A percentile compares a stretch with the other conserved stretches of the same genome.
phyloP scores from a whole-genome alignment of 495 filamentous ascomycete genomes.

The Tuber microsphaerosporum region DNA sequence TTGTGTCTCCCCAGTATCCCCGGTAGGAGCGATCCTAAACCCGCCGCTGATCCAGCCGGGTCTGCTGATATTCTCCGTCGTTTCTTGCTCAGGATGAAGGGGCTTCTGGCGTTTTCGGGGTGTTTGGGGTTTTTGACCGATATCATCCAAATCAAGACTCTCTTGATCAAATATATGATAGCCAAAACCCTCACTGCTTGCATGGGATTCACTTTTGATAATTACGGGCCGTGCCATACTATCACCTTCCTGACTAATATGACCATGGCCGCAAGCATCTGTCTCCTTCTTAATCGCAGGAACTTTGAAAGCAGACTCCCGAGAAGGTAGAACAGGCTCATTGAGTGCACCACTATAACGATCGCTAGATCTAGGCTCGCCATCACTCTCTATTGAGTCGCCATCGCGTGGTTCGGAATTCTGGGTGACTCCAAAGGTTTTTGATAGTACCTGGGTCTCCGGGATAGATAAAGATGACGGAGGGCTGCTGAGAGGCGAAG shows the following conservation, averaged over 20 bases:
- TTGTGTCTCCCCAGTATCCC: conserved; percentile 13
- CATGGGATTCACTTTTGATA: conserved; percentile 37
- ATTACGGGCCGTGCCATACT: conserved; percentile 19
- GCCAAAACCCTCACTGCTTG: conserved; percentile 29
- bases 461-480: conserved; percentile 14
- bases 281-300: conserved; percentile 17
- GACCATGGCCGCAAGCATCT: neutral
- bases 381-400: conserved; percentile 23
- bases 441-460: conserved; percentile 15
- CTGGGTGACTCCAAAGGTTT: neutral
- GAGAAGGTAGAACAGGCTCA: neutral
- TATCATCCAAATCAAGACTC: conserved; percentile 70
- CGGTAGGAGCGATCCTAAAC: conserved; percentile 17
- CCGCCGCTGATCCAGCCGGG: conserved; percentile 27
- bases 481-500: conserved; percentile 1
- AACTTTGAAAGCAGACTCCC: conserved; percentile 1
- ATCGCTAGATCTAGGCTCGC: neutral
- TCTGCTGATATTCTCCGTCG: conserved; percentile 13
- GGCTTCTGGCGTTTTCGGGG: conserved; percentile 50
- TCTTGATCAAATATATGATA: conserved; percentile 43
- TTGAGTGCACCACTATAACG: neutral
- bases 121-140: conserved; percentile 55
- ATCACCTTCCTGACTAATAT: conserved; percentile 4
- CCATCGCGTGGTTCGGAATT: neutral
- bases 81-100: neutral